Percentiles rank a stretch among this genome's conserved stretches.
Conservation (phyloP, 306 rosid genomes). For the Cajanus cajan region DNA sequence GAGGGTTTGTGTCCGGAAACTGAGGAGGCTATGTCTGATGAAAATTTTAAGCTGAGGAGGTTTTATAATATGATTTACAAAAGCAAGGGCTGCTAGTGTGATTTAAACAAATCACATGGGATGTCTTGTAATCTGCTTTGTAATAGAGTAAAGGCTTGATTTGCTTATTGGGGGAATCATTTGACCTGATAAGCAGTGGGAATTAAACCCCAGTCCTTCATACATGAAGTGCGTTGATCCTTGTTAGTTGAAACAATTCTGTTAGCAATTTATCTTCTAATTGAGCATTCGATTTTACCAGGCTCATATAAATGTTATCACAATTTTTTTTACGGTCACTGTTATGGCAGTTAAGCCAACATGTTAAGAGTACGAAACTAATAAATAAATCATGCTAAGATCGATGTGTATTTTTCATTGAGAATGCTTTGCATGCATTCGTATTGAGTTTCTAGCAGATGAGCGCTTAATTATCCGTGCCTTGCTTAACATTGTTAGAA, state of each 20-base stretch:
- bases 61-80: not conserved
- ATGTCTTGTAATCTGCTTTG: not conserved
- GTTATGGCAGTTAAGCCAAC: not conserved
- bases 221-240: not conserved
- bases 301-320: not conserved
- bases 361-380: not conserved
- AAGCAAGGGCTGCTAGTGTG: not conserved
- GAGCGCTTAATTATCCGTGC: not conserved
- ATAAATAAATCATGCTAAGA: not conserved
- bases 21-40: not conserved
- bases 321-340: not conserved
- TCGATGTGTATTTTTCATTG: not conserved
- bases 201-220: not conserved
- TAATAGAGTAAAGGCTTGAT: not conserved
- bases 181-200: not conserved
- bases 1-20: not conserved
- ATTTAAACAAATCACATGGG: not conserved
- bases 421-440: not conserved
- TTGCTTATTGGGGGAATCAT: slow-evolving; percentile 9
- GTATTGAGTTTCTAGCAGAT: not conserved
- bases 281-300: not conserved
- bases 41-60: not conserved
- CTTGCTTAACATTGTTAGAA: not conserved
- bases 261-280: not conserved
- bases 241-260: not conserved